Conservation (phyloP, 306 rosid genomes). For the Cucurbita maxima region DNA sequence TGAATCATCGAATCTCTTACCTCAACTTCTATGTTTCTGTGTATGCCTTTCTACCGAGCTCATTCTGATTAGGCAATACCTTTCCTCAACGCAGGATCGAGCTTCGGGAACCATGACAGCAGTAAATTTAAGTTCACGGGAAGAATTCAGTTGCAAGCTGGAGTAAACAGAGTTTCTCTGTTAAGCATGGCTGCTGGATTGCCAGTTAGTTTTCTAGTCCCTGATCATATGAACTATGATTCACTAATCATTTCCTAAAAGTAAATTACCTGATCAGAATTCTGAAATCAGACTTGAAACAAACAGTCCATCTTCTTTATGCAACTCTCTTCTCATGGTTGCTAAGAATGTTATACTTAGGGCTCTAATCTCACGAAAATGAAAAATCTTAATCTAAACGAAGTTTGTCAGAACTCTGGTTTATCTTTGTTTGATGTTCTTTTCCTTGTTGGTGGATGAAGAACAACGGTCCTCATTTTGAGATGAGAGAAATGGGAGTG, state of each 20-base stretch:
- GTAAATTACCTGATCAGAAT: not conserved
- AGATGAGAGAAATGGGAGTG: conserved; percentile 55
- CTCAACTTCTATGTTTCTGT: not conserved
- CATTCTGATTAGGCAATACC: not conserved
- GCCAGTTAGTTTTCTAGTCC: conserved; percentile 20
- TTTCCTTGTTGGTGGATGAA: conserved; percentile 10
- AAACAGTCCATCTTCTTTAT: not conserved
- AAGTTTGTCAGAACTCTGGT: not conserved
- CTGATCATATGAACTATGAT: not conserved
- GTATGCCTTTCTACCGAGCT: not conserved
- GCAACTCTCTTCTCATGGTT: not conserved
- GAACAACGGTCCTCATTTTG: conserved; percentile 76
- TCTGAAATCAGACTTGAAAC: not conserved
- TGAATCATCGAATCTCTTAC: conserved; percentile 8
- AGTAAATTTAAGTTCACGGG: conserved; percentile 45
- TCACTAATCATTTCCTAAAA: not conserved
- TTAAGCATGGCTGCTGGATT: conserved; percentile 33
- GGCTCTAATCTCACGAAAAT: not conserved
- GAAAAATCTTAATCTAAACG: not conserved
- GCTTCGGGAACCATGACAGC: conserved; percentile 34
- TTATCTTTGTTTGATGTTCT: not conserved
- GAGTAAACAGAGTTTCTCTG: conserved; percentile 27
- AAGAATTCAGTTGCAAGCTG: conserved; percentile 21
- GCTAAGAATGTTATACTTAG: not conserved
- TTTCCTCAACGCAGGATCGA: conserved; percentile 39